Evolutionary conservation across 208 protist species (phyloP).

Genomic region (Crithidia bombi): DNA sequence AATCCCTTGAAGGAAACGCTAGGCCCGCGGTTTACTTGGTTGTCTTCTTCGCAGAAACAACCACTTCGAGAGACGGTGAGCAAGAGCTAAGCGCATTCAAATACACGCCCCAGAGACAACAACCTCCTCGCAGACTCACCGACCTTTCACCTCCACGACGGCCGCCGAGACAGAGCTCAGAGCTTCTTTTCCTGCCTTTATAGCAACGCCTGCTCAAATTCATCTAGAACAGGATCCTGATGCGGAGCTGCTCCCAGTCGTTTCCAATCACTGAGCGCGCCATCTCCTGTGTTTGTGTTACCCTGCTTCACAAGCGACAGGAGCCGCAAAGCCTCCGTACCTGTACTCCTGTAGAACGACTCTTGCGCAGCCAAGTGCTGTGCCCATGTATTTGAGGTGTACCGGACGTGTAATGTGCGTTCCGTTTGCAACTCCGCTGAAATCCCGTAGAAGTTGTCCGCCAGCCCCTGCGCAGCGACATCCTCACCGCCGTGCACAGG

Average conservation of each 20-base stretch:
- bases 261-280: constrained; percentile 51
- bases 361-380: constrained; percentile 40
- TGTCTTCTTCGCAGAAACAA: too few relatives aligned
- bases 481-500: constrained; percentile 8
- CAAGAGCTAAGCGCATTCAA: too few relatives aligned
- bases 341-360: constrained; percentile 35
- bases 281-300: constrained; percentile 1
- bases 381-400: constrained; percentile 64
- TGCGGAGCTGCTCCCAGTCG: constrained; percentile 40
- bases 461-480: constrained; percentile 7
- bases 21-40: too few relatives aligned
- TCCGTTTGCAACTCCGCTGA: constrained; percentile 47
- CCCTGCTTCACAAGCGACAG: constrained; percentile 32
- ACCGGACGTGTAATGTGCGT: constrained; percentile 54
- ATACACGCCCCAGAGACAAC: too few relatives aligned
- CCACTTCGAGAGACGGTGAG: too few relatives aligned
- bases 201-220: constrained; percentile 66
- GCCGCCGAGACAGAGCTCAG: neutral
- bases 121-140: too few relatives aligned
- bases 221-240: constrained; percentile 45
- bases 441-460: constrained; percentile 48
- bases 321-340: constrained; percentile 37
- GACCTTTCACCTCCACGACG: too few relatives aligned
- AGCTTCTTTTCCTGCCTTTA: neutral
- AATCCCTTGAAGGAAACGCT: too few relatives aligned